Conservation (phyloP, 495 filamentous ascomycete genomes). For the Lasiosphaeria miniovina region DNA sequence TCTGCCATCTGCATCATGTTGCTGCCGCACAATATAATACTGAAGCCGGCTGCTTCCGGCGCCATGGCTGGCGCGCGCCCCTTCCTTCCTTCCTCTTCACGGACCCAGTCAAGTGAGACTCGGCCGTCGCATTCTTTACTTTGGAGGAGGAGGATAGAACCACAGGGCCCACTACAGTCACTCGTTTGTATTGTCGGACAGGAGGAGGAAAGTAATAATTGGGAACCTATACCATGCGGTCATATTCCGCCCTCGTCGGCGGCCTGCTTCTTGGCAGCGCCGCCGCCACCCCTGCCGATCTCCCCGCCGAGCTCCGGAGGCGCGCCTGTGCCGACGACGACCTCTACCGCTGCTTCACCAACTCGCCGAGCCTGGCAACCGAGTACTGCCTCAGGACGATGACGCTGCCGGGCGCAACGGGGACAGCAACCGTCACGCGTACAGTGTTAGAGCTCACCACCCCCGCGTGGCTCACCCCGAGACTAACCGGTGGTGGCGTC, state of each 20-base stretch:
- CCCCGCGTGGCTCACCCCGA: not conserved
- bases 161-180: not conserved
- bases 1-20: too few species aligned
- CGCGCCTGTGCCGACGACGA: not conserved
- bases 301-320: not conserved
- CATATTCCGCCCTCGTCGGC: not conserved
- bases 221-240: not conserved
- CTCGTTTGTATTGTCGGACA: not conserved
- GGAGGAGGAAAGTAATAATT: not conserved
- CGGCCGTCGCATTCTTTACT: too few species aligned
- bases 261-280: not conserved
- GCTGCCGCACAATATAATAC: too few species aligned
- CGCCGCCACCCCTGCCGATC: not conserved
- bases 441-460: not conserved
- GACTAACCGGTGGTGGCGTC: not conserved
- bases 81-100: too few species aligned
- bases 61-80: too few species aligned
- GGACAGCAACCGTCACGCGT: not conserved
- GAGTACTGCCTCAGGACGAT: not conserved
- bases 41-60: too few species aligned
- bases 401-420: not conserved
- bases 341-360: slow-evolving; percentile 2
- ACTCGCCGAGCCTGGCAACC: not conserved
- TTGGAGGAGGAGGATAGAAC: not conserved
- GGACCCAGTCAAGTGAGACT: too few species aligned